Evolutionary conservation across 176 grass and related monocot genomes (phyloP).

Genomic region (Oryza officinalis): DNA sequence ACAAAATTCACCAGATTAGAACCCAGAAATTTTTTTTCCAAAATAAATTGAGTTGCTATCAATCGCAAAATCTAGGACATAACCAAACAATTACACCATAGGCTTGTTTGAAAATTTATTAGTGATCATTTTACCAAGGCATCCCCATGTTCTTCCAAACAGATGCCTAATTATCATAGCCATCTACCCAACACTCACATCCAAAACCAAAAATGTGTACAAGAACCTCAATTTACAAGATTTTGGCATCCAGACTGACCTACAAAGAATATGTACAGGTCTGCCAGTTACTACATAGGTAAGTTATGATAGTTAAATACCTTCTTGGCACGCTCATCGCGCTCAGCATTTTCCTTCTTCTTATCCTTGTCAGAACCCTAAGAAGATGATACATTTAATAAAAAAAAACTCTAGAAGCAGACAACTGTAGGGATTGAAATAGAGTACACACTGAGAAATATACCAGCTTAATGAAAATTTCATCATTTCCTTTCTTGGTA

Average conservation of each 20-base stretch:
- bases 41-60: neutral
- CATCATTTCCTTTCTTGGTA: conserved; percentile 63
- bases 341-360: conserved; percentile 82
- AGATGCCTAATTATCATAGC: neutral
- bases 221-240: neutral
- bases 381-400: neutral
- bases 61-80: neutral
- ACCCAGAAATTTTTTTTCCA: neutral
- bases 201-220: neutral
- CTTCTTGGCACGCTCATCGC: conserved; percentile 79
- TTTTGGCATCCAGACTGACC: neutral
- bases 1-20: conserved; percentile 2
- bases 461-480: conserved; percentile 90
- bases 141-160: neutral
- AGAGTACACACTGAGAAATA: conserved; percentile 6
- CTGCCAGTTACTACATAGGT: neutral
- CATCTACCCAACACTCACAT: neutral
- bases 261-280: neutral
- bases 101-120: neutral
- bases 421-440: neutral
- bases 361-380: conserved; percentile 89
- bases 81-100: neutral
- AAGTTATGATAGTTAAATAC: conserved; percentile 25
- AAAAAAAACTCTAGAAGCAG: neutral
- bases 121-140: neutral